Evolutionary conservation across 2,329 filamentous ascomycete species (phyloP).

Genomic region (Penicillium corylophilum): DNA sequence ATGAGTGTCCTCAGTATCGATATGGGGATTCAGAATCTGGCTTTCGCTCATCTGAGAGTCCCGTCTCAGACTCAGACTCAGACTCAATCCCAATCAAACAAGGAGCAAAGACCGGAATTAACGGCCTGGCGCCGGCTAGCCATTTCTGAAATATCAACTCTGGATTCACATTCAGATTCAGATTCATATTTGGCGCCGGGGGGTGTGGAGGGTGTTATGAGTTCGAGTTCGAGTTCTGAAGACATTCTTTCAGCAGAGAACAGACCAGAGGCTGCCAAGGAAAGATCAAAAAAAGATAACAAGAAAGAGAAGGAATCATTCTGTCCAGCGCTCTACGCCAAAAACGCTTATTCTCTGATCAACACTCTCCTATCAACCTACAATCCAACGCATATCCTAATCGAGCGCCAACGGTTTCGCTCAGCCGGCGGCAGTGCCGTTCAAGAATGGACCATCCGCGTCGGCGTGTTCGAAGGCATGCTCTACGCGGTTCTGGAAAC

Average conservation of each 20-base stretch:
- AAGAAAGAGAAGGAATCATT: slow-evolving; percentile 39
- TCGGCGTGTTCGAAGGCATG: slow-evolving; percentile 81
- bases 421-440: slow-evolving; percentile 64
- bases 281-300: neutral
- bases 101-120: slow-evolving; percentile 17
- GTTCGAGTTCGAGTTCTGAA: neutral
- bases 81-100: neutral
- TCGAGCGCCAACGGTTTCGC: slow-evolving; percentile 65
- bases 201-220: too few species aligned
- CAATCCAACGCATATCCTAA: slow-evolving; percentile 67
- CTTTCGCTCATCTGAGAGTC: slow-evolving; percentile 63
- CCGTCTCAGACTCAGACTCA: neutral
- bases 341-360: slow-evolving; percentile 57
- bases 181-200: too few species aligned
- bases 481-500: slow-evolving; percentile 68
- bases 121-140: slow-evolving; percentile 45
- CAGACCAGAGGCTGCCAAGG: too few species aligned
- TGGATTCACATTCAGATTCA: neutral
- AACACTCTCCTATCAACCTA: slow-evolving; percentile 50
- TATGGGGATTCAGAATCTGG: slow-evolving; percentile 80
- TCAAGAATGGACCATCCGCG: slow-evolving; percentile 77
- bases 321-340: slow-evolving; percentile 54
- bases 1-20: slow-evolving; percentile 72
- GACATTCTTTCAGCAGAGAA: neutral
- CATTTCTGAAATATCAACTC: slow-evolving; percentile 27